Percentiles rank a stretch among this genome's conserved stretches.
Conservation (phyloP, 2,329 filamentous ascomycete genomes). For the Penicillium freii region DNA sequence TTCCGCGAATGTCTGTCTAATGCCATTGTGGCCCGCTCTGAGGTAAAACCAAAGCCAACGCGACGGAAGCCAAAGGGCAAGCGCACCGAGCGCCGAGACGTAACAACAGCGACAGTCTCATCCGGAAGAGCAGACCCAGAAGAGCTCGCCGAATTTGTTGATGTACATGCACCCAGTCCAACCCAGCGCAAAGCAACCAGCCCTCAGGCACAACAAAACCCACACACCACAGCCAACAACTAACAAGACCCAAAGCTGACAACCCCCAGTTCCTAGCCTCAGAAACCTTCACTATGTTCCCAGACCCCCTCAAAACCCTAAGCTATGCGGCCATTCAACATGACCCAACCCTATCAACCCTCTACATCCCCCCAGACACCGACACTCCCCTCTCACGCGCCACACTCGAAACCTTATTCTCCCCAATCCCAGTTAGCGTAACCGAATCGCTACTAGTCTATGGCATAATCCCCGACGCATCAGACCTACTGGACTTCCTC, state of each 20-base stretch:
- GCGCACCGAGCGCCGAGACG: conserved; percentile 17
- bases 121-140: conserved; percentile 51
- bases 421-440: conserved; percentile 58
- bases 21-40: conserved; percentile 62
- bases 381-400: conserved; percentile 53
- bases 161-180: conserved; percentile 45
- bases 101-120: conserved; percentile 5
- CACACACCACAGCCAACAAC: background rate
- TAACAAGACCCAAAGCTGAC: conserved; percentile 4
- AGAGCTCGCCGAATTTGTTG: conserved; percentile 75
- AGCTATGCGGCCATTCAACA: conserved; percentile 58
- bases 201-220: background rate
- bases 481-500: conserved; percentile 56
- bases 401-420: conserved; percentile 53
- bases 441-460: conserved; percentile 69
- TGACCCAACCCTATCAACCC: conserved; percentile 49
- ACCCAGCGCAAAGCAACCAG: background rate
- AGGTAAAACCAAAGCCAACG: conserved; percentile 45
- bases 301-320: conserved; percentile 59
- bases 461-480: conserved; percentile 54
- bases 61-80: conserved; percentile 23
- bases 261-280: conserved; percentile 62
- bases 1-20: conserved; percentile 75
- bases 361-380: conserved; percentile 47
- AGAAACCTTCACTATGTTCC: conserved; percentile 67